phyloP scores from a whole-genome alignment of 768 basidiomycete species.

The Suillus subaureus region DNA sequence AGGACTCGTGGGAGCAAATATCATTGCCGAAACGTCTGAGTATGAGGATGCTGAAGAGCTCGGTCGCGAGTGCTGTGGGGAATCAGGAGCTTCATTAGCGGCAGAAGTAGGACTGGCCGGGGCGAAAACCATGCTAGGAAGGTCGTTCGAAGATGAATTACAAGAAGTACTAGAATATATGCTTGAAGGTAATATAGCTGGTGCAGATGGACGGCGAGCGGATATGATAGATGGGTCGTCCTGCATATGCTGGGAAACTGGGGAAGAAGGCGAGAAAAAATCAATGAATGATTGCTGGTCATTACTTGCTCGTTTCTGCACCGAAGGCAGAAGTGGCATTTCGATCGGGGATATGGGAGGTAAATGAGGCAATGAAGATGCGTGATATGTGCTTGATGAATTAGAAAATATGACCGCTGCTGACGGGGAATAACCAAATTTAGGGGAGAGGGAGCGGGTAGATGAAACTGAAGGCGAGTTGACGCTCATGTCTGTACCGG shows the following conservation, averaged over 20 bases:
- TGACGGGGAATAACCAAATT: conserved; percentile 31
- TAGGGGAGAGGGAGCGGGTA: conserved; percentile 28
- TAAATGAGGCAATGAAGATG: conserved; percentile 31
- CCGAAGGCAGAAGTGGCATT: conserved; percentile 18
- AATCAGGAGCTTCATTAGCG: conserved; percentile 3
- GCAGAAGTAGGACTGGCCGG: conserved; percentile 28
- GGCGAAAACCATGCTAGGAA: conserved; percentile 35
- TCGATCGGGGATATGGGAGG: conserved; percentile 24
- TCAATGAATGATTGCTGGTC: conserved; percentile 51
- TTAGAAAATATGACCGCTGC: conserved; percentile 40
- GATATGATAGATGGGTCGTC: neutral
- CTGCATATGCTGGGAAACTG: conserved; percentile 8
- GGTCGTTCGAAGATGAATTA: conserved; percentile 26
- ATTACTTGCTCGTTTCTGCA: conserved; percentile 29
- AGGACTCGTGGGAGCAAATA: conserved; percentile 32
- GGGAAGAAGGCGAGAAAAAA: conserved; percentile 36
- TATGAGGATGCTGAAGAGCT: conserved; percentile 19
- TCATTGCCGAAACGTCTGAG: conserved; percentile 29
- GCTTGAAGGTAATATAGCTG: conserved; percentile 21
- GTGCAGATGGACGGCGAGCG: conserved; percentile 15
- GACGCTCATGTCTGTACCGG: conserved; percentile 1
- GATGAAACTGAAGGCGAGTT: conserved; percentile 16
- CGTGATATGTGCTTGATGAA: conserved; percentile 44
- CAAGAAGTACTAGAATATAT: conserved; percentile 19
- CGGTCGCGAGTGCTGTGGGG: conserved; percentile 15